Base-by-base conservation (phyloP, 192 early-diverging fungal genomes). In the Backusella liffmaniae region DNA sequence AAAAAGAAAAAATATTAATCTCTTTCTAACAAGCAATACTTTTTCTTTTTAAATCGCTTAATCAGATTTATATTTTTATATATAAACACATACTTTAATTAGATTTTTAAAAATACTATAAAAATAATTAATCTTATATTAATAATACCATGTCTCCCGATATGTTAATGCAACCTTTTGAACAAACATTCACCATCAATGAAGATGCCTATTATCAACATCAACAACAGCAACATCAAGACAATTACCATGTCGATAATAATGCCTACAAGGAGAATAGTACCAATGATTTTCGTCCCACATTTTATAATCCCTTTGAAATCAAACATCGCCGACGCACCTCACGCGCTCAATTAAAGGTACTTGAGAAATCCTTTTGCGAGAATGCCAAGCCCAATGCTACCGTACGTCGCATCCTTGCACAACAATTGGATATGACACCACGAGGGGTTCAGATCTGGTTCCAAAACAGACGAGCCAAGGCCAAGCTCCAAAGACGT, bases 401-500 rank as follows among this genome's bases (percentile, higher is more conserved):
- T 3, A 89, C 86, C 10, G 83, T 87, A 34, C 91, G 93, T 59
- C 83, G 83, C 62, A 68, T 79, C 18, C 83, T 95, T 26, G 91
- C 91, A 10, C 80, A 86, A 62, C 75, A 91, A 78, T 76, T 94
- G 39, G 88, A 85, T 21, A 90, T 95, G 87, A 87, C 89, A 30
- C 87, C 92, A 1, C 84, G 92, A 44, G 91, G 88, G 1, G 88
- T 95, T 29, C 93, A 95, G 76, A 90, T 95, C 30, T 95, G 93
- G 95, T 96, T 96, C 83, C 94, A 96, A 77, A 96, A 95, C 79
- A 90, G 94, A 21, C 86, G 96, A 41, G 96, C 96, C 37, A 97
- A 97, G 81, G 86, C 91, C 56, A 95, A 95, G 82, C 85, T 90
- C 41, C 90, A 95, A 44, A 44, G 67, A 35, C 41, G 70, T 10